phyloP scores from a whole-genome alignment of 176 grass and related monocot genomes.

The Oryza glumipatula region DNA sequence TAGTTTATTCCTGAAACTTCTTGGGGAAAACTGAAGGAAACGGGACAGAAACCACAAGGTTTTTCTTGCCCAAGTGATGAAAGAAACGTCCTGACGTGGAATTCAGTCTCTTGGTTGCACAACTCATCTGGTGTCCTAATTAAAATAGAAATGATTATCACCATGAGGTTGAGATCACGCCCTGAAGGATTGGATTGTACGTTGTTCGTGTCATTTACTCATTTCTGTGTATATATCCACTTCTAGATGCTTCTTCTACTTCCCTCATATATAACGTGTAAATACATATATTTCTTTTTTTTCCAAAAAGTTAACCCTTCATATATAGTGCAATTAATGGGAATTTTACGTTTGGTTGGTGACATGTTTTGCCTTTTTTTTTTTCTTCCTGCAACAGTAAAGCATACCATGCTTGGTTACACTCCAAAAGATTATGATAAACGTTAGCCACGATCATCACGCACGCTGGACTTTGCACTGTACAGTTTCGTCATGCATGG shows the following conservation, averaged over 20 bases:
- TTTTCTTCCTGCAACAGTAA: neutral
- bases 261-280: neutral
- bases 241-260: conserved; percentile 18
- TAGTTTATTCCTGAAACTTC: conserved; percentile 23
- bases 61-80: conserved; percentile 33
- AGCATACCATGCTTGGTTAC: neutral
- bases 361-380: neutral
- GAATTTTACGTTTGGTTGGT: neutral
- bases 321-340: neutral
- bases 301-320: neutral
- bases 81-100: conserved; percentile 30
- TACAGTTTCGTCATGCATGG: no score
- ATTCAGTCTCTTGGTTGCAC: neutral
- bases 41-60: conserved; percentile 7
- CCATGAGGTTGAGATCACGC: neutral
- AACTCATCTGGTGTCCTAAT: neutral
- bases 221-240: neutral
- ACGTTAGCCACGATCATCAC: neutral
- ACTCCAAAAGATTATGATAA: neutral
- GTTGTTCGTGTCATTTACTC: neutral
- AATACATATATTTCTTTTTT: neutral
- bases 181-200: neutral
- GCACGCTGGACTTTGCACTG: no score
- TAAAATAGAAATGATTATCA: neutral
- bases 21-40: conserved; percentile 21